Conservation (phyloP, 805 yeast genomes). For the Hanseniaspora guilliermondii region DNA sequence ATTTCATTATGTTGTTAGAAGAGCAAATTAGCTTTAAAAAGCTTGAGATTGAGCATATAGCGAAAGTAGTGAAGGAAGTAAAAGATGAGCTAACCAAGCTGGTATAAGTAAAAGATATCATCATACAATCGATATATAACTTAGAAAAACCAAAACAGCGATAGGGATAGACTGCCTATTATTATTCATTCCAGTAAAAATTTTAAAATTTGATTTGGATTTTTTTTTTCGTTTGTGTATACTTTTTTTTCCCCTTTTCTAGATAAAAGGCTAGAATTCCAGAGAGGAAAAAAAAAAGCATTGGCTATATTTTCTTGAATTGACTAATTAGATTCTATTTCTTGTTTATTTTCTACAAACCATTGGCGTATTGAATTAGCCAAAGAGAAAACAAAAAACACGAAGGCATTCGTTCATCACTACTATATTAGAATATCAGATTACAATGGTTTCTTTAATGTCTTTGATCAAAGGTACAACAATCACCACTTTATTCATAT, state of each 20-base stretch:
- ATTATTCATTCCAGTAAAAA: too few relatives aligned
- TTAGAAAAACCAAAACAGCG: too few relatives aligned
- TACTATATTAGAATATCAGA: too few relatives aligned
- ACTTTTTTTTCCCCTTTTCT: not conserved
- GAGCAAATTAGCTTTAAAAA: conserved; percentile 57
- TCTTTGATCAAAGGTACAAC: conserved; percentile 27
- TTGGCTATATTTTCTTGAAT: not conserved
- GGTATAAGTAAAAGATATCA: conserved; percentile 17
- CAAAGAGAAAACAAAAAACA: not conserved
- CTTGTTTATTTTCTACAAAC: too few relatives aligned
- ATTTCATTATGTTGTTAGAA: conserved; percentile 59
- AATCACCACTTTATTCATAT: conserved; percentile 34
- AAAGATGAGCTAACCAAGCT: conserved; percentile 28
- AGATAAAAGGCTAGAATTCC: too few relatives aligned
- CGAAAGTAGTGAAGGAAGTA: conserved; percentile 32
- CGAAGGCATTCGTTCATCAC: not conserved
- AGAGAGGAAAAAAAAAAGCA: too few relatives aligned
- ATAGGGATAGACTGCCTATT: too few relatives aligned
- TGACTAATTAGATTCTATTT: too few relatives aligned
- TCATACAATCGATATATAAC: not conserved
- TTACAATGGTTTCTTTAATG: not conserved
- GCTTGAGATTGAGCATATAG: conserved; percentile 37
- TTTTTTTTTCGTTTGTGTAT: not conserved
- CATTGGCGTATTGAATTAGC: not conserved
- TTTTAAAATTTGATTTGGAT: not conserved